phyloP scores from a whole-genome alignment of 805 yeast genomes.

The Hanseniaspora mollemarum region DNA sequence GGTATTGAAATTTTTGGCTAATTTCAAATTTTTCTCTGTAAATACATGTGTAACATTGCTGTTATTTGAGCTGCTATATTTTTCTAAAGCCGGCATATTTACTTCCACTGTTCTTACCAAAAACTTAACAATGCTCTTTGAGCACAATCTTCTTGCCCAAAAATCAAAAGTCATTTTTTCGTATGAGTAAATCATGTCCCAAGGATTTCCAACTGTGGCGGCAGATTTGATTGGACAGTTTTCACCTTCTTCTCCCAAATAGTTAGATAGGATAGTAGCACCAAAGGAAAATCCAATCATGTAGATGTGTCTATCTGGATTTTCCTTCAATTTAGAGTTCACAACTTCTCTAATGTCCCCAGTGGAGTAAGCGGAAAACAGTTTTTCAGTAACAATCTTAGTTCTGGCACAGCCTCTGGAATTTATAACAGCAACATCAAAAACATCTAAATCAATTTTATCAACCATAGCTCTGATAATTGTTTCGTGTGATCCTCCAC shows the following conservation, averaged over 20 bases:
- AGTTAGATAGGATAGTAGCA: conserved; percentile 53
- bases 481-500: conserved; percentile 73
- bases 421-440: conserved; percentile 54
- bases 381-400: conserved; percentile 53
- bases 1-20: conserved; percentile 31
- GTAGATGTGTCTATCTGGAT: conserved; percentile 55
- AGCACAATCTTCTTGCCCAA: conserved; percentile 34
- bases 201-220: conserved; percentile 52
- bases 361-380: conserved; percentile 59
- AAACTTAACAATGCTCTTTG: conserved; percentile 34
- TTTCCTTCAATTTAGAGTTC: conserved; percentile 37
- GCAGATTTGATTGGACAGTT: conserved; percentile 46
- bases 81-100: conserved; percentile 31
- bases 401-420: conserved; percentile 72
- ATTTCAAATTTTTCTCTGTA: conserved; percentile 30
- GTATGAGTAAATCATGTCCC: conserved; percentile 56
- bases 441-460: conserved; percentile 33
- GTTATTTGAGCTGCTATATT: conserved; percentile 22
- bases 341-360: conserved; percentile 54
- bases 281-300: conserved; percentile 65
- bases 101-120: conserved; percentile 37
- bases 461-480: conserved; percentile 48
- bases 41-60: conserved; percentile 23
- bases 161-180: conserved; percentile 33
- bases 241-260: conserved; percentile 55